Conservation (phyloP, 768 basidiomycete species). For the Leccinellum rugosiceps region DNA sequence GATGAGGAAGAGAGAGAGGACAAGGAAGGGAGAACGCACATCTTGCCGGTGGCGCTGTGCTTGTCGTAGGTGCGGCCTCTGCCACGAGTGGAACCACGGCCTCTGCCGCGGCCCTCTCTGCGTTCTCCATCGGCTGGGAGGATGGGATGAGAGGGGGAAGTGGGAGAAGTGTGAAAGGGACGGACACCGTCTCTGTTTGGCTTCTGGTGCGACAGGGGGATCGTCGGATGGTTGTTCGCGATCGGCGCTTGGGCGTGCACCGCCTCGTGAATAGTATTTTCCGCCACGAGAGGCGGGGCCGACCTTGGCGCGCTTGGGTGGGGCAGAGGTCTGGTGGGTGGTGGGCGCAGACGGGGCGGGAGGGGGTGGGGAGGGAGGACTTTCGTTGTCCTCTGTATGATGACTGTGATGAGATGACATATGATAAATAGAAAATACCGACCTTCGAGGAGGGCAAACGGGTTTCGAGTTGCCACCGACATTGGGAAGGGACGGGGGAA, state of each 20-base stretch:
- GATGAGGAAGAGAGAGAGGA: conserved; percentile 8
- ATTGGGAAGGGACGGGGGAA: conserved; percentile 38
- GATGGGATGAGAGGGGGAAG: conserved; percentile 3
- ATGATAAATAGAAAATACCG: conserved; percentile 24
- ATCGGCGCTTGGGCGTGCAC: conserved; percentile 40
- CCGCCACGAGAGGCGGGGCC: conserved; percentile 66
- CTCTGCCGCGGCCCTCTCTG: conserved; percentile 41
- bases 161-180: conserved; percentile 1
- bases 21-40: conserved; percentile 42
- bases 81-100: conserved; percentile 36
- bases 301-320: conserved; percentile 46
- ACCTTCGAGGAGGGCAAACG: conserved; percentile 83
- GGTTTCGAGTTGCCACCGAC: conserved; percentile 90
- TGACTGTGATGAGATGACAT: conserved; percentile 10
- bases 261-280: conserved; percentile 67
- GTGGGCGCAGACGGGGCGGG: conserved; percentile 23
- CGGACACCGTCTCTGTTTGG: conserved; percentile 32
- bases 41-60: conserved; percentile 84
- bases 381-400: conserved; percentile 43
- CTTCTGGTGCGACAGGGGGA: conserved; percentile 32
- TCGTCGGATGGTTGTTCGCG: conserved; percentile 41
- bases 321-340: conserved; percentile 34
- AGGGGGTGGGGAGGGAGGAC: conserved; percentile 39
- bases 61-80: conserved; percentile 79
- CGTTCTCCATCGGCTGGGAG: conserved; percentile 41